Evolutionary conservation across 148 eudicot species (phyloP), one percentile per base, ranked within the genome.

Genomic region (Silene latifolia): DNA sequence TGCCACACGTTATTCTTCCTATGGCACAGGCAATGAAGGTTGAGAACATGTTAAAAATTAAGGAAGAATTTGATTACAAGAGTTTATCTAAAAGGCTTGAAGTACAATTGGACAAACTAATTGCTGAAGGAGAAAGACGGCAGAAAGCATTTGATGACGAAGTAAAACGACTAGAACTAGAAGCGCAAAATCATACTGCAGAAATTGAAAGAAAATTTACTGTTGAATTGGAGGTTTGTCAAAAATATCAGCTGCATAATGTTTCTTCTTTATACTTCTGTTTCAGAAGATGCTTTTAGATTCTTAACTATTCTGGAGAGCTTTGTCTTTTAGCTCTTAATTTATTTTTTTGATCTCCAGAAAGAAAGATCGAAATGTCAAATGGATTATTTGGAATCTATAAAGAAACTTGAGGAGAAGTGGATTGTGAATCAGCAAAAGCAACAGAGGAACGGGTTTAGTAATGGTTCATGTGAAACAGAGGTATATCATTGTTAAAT

Each of bases 21-120:
- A 18, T 63, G n/a, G n/a, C 32, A 63, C 88, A 94, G 98, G 98
- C 98, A 63, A 94, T 94, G 98, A 94, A 94, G 86, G 98, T 94
- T 81, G 97, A 94, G 80, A 94, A 89, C 74, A 94, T 94, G 98
- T 80, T 94, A 86, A 94, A 83, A 82, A 90, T 94, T 35, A 94
- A 94, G 83, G 98, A 94, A 74, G 98, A 93, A 85, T 90, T 89
- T 81, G 98, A 91, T 76, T 93, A 93, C 87, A 93, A 91, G 84
- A 91, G 97, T 80, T 84, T 94, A 84, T 88, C 89, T 57, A 87
- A 83, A 80, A 90, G 89, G 74, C 96, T 91, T 72, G 98, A 94
- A 80, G 84, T 90, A 58, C 93, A 94, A 74, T 79, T 94, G 71
- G 98, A 94, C 86, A 89, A 86, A 85, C 86, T 89, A n/a, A 90